Evolutionary conservation across 2,329 filamentous ascomycete genomes (phyloP).

Genomic region (Metarhizium anisopliae): DNA sequence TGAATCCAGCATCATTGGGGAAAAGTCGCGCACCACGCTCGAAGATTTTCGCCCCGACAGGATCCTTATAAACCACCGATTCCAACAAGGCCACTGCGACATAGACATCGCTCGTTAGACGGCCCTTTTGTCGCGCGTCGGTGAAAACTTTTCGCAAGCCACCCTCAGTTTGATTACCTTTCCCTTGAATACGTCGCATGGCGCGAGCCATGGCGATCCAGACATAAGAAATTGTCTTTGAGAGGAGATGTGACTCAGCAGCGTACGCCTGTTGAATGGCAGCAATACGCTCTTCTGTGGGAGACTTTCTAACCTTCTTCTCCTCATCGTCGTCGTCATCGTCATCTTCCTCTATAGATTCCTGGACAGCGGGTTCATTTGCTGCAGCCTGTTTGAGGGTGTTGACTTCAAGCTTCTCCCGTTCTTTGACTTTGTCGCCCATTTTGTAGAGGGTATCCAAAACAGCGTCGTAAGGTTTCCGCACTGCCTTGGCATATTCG

Average conservation of each 20-base stretch:
- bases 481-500: slow-evolving; percentile 67
- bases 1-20: slow-evolving; percentile 86
- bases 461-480: slow-evolving; percentile 74
- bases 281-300: slow-evolving; percentile 55
- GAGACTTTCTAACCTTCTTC: slow-evolving; percentile 35
- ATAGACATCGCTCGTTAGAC: slow-evolving; percentile 90
- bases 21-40: slow-evolving; percentile 90
- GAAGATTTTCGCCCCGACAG: slow-evolving; percentile 88
- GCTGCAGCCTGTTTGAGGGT: slow-evolving; percentile 46
- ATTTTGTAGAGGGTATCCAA: slow-evolving; percentile 84
- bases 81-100: slow-evolving; percentile 89
- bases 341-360: slow-evolving; percentile 39
- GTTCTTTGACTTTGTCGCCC: slow-evolving; percentile 61
- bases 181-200: slow-evolving; percentile 89
- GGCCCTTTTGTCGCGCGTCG: slow-evolving; percentile 78
- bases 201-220: slow-evolving; percentile 94
- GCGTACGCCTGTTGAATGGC: slow-evolving; percentile 58
- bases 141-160: slow-evolving; percentile 84
- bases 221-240: slow-evolving; percentile 78
- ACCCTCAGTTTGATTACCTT: slow-evolving; percentile 54
- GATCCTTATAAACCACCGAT: slow-evolving; percentile 91
- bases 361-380: slow-evolving; percentile 24
- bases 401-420: slow-evolving; percentile 48
- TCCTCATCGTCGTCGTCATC: slow-evolving; percentile 35
- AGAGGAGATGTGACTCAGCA: slow-evolving; percentile 66